A percentile compares a stretch with the other conserved stretches of the same genome.
phyloP scores from a whole-genome alignment of 495 filamentous ascomycete genomes.

The Hamigera avellanea region DNA sequence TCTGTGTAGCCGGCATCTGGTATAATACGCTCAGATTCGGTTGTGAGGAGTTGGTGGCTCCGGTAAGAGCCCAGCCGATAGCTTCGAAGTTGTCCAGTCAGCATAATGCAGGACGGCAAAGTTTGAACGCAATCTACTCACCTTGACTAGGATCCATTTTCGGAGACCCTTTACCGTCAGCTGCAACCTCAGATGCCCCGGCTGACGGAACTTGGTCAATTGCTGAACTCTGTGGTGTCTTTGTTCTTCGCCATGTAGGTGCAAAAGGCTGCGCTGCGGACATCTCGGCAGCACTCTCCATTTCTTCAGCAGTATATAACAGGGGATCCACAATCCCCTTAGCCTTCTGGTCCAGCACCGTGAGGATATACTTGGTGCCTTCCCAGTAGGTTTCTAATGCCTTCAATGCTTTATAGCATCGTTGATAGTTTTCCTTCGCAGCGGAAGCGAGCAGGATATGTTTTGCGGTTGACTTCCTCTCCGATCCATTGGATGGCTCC shows the following conservation, averaged over 20 bases:
- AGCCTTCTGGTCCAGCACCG: conserved; percentile 74
- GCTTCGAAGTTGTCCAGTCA: conserved; percentile 24
- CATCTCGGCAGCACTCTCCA: conserved; percentile 46
- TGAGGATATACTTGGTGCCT: conserved; percentile 76
- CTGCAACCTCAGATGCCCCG: conserved; percentile 14
- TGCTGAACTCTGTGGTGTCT: conserved; percentile 13
- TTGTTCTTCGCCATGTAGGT: conserved; percentile 30
- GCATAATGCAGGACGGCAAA: background rate
- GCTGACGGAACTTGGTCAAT: conserved; percentile 13
- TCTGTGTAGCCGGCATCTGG: conserved; percentile 34
- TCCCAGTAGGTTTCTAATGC: conserved; percentile 71
- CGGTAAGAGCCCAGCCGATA: conserved; percentile 68
- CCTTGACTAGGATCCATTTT: conserved; percentile 42
- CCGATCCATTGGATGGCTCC: conserved; percentile 19
- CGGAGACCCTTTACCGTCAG: conserved; percentile 28
- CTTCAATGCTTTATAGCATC: conserved; percentile 69
- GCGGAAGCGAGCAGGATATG: conserved; percentile 63
- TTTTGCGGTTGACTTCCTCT: conserved; percentile 44
- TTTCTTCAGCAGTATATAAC: conserved; percentile 66
- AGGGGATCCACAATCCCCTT: conserved; percentile 75
- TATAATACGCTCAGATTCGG: conserved; percentile 66
- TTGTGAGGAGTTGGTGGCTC: conserved; percentile 71
- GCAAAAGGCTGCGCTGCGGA: conserved; percentile 27
- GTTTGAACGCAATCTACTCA: conserved; percentile 23
- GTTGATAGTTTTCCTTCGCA: conserved; percentile 68